Evolutionary conservation across 306 rosid species (phyloP).

Genomic region (Corylus heterophylla): DNA sequence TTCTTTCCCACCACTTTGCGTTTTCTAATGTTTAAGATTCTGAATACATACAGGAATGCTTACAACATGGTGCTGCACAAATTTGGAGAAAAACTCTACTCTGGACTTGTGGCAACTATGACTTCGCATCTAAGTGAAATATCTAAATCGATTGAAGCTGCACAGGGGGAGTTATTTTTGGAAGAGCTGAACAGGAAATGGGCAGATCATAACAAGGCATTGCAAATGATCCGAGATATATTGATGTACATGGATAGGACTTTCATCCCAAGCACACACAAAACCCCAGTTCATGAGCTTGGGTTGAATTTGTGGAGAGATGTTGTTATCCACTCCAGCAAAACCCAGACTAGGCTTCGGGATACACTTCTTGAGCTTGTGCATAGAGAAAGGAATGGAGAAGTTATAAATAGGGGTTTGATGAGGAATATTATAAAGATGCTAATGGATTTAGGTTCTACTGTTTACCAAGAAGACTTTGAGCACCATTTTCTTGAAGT

Average conservation of each 20-base stretch:
- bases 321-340: conserved; percentile 52
- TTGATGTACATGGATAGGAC: conserved; percentile 67
- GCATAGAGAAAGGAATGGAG: conserved; percentile 52
- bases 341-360: conserved; percentile 47
- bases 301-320: conserved; percentile 63
- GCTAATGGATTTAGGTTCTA: conserved; percentile 52
- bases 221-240: conserved; percentile 63
- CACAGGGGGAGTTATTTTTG: conserved; percentile 56
- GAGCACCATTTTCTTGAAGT: conserved; percentile 51
- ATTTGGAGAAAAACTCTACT: conserved; percentile 57
- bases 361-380: conserved; percentile 59
- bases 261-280: conserved; percentile 48
- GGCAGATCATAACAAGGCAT: conserved; percentile 60
- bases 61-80: conserved; percentile 61
- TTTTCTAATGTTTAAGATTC: conserved; percentile 25
- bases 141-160: conserved; percentile 49
- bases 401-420: conserved; percentile 53
- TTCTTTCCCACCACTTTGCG: neutral
- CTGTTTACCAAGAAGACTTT: conserved; percentile 50
- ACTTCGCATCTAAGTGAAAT: conserved; percentile 46
- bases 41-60: conserved; percentile 46
- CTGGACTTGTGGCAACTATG: conserved; percentile 51
- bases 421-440: conserved; percentile 55
- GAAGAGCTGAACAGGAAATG: conserved; percentile 62
- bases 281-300: conserved; percentile 60